Base-by-base conservation (phyloP, 495 filamentous ascomycete genomes). In the Neurospora sp. region DNA sequence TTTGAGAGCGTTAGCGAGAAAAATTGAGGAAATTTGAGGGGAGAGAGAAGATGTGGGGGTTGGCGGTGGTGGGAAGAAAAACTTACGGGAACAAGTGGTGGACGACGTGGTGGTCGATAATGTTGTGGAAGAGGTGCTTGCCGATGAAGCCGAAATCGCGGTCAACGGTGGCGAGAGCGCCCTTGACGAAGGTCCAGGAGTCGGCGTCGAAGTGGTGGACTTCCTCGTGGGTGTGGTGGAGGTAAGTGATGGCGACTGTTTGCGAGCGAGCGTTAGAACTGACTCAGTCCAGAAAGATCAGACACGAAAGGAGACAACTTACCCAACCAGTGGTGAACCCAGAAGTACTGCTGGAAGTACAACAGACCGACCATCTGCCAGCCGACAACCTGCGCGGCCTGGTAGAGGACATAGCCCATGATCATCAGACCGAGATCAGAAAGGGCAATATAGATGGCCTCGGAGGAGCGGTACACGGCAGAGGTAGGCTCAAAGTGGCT, bases 281-380 rank as follows among this genome's bases (percentile, higher is more conserved):
- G 35, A 35, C 35, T 35, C n/a, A n/a, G n/a, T n/a, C 35, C 35
- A 35, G 35, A 35, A 35, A 35, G 4, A 35, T 35, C 35, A 35
- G 35, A 35, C 35, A 35, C 35, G 35, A 35, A 35, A 35, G 35
- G 35, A 35, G n/a, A 71, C 4, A 59, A 84, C 89, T 82, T 88
- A 91, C 90, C 90, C 69, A 93, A 86, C 91, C 96, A 99, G 89
- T 98, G 94, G 86, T 99, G 96, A 39, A 98, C 96, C 95, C 95
- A 98, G 72, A 98, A 85, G 82, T 98, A 99, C 9, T 96, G 95
- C 73, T 94, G 79, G 77, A 91, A 88, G 80, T 98, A 99, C 94
- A 96, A 93, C 44, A 98, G 89, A 37, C 91, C 83, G 73, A 98
- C 83, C 81, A 94, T 97, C 77, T 87, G 79, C 89, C 90, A 96